Evolutionary conservation across 2,329 filamentous ascomycete species (phyloP).

Genomic region (Colletotrichum euphorbiae): DNA sequence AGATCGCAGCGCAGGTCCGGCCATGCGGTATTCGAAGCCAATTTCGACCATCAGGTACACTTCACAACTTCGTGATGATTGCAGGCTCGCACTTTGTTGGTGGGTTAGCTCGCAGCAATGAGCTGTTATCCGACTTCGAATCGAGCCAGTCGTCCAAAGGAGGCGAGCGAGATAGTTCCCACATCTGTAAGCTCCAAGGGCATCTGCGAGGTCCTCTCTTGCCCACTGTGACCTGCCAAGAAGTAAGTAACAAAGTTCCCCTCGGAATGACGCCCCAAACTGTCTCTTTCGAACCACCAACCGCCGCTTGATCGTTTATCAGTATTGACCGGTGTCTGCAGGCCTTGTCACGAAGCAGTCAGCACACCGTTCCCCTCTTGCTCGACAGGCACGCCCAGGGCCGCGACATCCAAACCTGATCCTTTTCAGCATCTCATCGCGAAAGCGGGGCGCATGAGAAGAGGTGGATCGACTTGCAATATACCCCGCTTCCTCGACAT

Average conservation of each 20-base stretch:
- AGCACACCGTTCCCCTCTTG: not conserved
- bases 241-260: not conserved
- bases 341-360: not conserved
- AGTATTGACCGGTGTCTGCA: slow-evolving; percentile 5
- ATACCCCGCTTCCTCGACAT: not conserved
- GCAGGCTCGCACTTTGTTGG: too few species aligned
- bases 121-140: not conserved
- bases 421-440: not conserved
- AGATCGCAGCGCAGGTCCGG: not conserved
- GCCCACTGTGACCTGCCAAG: not conserved
- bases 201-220: not conserved
- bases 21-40: not conserved
- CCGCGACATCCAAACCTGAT: not conserved
- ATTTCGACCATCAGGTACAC: too few species aligned
- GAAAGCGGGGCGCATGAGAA: not conserved
- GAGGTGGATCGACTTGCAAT: not conserved
- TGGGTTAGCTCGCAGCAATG: too few species aligned
- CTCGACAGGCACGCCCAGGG: not conserved
- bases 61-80: too few species aligned
- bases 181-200: not conserved
- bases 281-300: not conserved
- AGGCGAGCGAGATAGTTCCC: not conserved
- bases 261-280: not conserved
- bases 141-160: not conserved
- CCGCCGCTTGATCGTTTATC: not conserved